A percentile compares a stretch with the other conserved stretches of the same genome.
These are phyloP conservation scores for Diplocarpon rosae DNA, from an alignment of 2,329 filamentous ascomycete genomes.

Conservation along the genomic window DNA sequence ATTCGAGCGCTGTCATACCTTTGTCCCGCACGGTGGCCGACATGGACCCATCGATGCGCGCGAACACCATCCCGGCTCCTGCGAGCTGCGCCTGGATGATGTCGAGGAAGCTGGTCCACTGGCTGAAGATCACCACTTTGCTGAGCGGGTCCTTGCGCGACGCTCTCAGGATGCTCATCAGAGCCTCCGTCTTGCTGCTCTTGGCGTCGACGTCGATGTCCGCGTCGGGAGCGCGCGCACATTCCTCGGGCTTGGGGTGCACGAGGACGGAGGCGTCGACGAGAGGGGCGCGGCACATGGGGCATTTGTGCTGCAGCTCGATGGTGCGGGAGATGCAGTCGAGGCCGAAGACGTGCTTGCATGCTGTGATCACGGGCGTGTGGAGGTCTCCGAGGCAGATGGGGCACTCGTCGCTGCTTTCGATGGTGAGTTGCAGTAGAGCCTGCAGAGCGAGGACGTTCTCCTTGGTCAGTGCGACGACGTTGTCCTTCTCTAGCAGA, in stretches of 20 bases:
- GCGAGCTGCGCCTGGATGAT: slow-evolving; percentile 60
- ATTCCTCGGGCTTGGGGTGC: slow-evolving; percentile 48
- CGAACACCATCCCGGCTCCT: slow-evolving; percentile 48
- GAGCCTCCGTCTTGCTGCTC: slow-evolving; percentile 73
- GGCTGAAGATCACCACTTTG: slow-evolving; percentile 65
- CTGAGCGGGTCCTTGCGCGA: slow-evolving; percentile 51
- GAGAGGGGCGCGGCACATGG: slow-evolving; percentile 67
- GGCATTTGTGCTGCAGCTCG: slow-evolving; percentile 67
- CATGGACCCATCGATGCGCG: slow-evolving; percentile 76
- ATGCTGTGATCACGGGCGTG: slow-evolving; percentile 71
- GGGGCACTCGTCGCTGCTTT: slow-evolving; percentile 72
- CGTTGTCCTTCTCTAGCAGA: slow-evolving; percentile 53
- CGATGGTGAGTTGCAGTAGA: slow-evolving; percentile 64
- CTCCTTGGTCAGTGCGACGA: slow-evolving; percentile 60
- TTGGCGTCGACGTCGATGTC: slow-evolving; percentile 51
- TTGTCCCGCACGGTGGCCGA: slow-evolving; percentile 56
- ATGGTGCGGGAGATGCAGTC: slow-evolving; percentile 67
- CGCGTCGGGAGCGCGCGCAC: slow-evolving; percentile 31
- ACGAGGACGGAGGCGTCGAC: slow-evolving; percentile 50
- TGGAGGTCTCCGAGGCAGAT: slow-evolving; percentile 67
- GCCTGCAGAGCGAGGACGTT: slow-evolving; percentile 64
- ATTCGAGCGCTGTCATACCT: slow-evolving; percentile 56
- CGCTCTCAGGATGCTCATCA: slow-evolving; percentile 64
- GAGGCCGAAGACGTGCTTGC: slow-evolving; percentile 69
- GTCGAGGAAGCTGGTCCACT: slow-evolving; percentile 67